These are phyloP conservation scores for Solanum sejunctum DNA, from an alignment of 257 asterid species.

Conservation along the genomic window DNA sequence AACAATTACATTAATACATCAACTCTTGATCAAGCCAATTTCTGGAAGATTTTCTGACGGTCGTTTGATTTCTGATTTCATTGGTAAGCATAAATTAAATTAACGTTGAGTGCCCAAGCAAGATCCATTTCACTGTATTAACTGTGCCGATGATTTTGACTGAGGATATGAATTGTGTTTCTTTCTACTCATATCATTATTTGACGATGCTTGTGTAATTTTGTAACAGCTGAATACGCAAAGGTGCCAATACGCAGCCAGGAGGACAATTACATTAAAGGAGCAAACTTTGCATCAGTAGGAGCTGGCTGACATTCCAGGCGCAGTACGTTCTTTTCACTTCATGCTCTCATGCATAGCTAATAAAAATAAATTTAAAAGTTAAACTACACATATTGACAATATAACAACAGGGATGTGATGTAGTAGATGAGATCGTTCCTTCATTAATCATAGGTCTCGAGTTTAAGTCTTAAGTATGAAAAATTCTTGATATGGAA, in stretches of 20 bases:
- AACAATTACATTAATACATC: constrained; percentile 67
- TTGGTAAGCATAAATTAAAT: constrained; percentile 16
- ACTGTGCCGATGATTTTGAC: background rate
- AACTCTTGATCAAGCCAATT: constrained; percentile 45
- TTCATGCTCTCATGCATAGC: background rate
- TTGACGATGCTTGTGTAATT: background rate
- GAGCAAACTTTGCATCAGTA: constrained; percentile 60
- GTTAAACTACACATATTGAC: too few relatives aligned
- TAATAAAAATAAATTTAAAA: too few relatives aligned
- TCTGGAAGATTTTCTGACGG: constrained; percentile 71
- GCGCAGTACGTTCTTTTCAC: constrained; percentile 24
- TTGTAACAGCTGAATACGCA: constrained; percentile 40
- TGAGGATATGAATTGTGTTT: background rate
- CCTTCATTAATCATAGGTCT: too few relatives aligned
- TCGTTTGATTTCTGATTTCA: constrained; percentile 54
- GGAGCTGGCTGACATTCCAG: constrained; percentile 61
- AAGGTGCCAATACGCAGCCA: constrained; percentile 31
- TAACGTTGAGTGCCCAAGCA: background rate
- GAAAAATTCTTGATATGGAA: too few relatives aligned
- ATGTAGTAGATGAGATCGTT: too few relatives aligned
- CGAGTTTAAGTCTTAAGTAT: too few relatives aligned
- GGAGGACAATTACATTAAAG: constrained; percentile 10
- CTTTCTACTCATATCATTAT: background rate
- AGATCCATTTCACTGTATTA: too few relatives aligned
- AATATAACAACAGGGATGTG: too few relatives aligned